Evolutionary conservation across 495 filamentous ascomycete species (phyloP), one percentile per base, ranked within the genome.

Genomic region (Xylaria scruposa): DNA sequence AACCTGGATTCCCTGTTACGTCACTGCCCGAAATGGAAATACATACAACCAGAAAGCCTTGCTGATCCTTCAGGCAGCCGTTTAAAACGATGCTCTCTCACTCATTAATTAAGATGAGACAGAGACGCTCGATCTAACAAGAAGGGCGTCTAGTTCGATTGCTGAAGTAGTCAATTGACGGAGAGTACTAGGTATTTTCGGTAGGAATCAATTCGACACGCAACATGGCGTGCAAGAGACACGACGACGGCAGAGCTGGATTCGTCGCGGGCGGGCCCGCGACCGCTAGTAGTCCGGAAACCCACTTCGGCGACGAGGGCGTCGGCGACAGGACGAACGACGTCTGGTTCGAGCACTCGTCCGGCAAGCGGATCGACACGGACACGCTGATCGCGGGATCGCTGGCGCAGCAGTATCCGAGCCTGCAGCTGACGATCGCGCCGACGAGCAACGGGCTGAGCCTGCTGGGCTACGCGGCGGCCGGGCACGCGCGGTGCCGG

Each of bases 351-450:
- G 60, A 81, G 17, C 86, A 90, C 76, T 79, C 83, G 40, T 76
- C 81, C 12, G 88, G 74, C 59, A 75, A 79, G 63, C 81, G 88
- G 17, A 64, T 83, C 77, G 84, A 82, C 73, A 89, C 88, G 15
- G 87, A 90, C 79, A 74, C 79, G 6, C 76, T 88, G 42, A 82
- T 91, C 61, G 81, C 83, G 42, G 72, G 80, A 44, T 75, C 87
- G 1, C 80, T 90, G 29, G 82, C 83, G 13, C 72, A 73, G 4
- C 83, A 87, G 26, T 87, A 90, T 67, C 88, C 88, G 0, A 72
- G 83, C 7, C 83, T 86, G 62, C 76, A 86, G 21, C 78, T 90
- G 47, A 82, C 83, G 29, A 81, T 87, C 49, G 78, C 78, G 7
- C 81, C 81, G 6, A 69, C 67, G 26, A 56, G 84, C 38, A 21